These are phyloP conservation scores for Pisolithus microcarpus DNA, from an alignment of 768 basidiomycete genomes.

Conservation along the genomic window DNA sequence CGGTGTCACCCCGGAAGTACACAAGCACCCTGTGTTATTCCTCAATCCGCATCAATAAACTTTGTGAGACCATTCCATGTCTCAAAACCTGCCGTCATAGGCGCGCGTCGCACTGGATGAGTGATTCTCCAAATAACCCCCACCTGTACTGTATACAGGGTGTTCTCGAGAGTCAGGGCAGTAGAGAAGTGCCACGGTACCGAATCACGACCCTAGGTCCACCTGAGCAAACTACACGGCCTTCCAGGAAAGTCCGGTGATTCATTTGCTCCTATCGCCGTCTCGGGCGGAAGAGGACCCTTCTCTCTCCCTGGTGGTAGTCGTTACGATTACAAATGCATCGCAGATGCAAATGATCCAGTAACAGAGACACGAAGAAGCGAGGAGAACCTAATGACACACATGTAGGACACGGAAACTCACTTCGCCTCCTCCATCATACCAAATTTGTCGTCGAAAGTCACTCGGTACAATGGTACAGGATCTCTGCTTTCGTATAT, in stretches of 20 bases:
- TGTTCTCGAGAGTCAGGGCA: constrained; percentile 3
- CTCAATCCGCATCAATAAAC: too few relatives aligned
- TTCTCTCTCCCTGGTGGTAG: constrained; percentile 71
- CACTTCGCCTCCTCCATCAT: constrained; percentile 67
- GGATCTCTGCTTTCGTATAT: constrained; percentile 55
- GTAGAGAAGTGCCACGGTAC: not conserved
- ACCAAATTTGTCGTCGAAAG: constrained; percentile 46
- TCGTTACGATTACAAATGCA: constrained; percentile 66
- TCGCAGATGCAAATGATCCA: too few relatives aligned
- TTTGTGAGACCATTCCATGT: too few relatives aligned
- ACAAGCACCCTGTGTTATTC: too few relatives aligned
- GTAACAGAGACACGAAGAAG: too few relatives aligned
- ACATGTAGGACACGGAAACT: not conserved
- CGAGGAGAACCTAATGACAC: too few relatives aligned
- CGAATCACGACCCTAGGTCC: not conserved
- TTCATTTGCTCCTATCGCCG: constrained; percentile 49
- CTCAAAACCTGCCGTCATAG: too few relatives aligned
- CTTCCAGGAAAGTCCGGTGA: constrained; percentile 35
- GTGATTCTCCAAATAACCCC: too few relatives aligned
- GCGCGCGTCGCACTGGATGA: too few relatives aligned
- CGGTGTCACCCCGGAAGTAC: too few relatives aligned
- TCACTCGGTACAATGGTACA: constrained; percentile 49
- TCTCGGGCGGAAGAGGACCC: constrained; percentile 75
- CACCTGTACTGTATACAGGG: too few relatives aligned
- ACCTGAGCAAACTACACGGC: constrained; percentile 1